phyloP scores from a whole-genome alignment of 371 early-diverging fungal genomes.

The Entomophthora muscae region DNA sequence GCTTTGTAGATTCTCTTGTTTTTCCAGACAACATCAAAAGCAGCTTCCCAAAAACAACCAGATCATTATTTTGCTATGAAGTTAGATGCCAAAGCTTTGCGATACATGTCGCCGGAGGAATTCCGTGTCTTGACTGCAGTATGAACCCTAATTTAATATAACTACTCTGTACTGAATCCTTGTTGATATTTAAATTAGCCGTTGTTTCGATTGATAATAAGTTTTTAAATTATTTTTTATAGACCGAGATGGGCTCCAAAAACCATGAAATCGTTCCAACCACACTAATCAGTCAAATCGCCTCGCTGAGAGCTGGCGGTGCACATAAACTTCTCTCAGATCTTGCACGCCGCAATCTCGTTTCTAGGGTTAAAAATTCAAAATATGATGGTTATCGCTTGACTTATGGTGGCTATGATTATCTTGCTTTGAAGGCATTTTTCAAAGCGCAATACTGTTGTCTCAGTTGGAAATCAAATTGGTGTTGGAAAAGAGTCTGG shows the following conservation, averaged over 20 bases:
- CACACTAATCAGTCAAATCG: constrained; percentile 68
- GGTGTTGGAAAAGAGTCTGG: constrained; percentile 99
- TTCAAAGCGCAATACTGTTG: constrained; percentile 68
- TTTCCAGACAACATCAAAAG: no score
- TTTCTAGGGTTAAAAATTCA: constrained; percentile 69
- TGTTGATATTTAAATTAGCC: background rate
- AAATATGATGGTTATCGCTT: constrained; percentile 94
- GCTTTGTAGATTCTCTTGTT: no score
- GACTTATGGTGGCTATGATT: constrained; percentile 98
- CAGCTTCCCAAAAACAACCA: no score
- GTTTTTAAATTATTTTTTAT: background rate
- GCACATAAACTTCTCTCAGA: constrained; percentile 64
- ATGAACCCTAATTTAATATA: constrained; percentile 16
- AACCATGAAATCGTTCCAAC: constrained; percentile 96
- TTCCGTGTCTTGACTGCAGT: constrained; percentile 92
- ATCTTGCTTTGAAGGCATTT: constrained; percentile 93
- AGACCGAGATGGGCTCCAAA: constrained; percentile 93
- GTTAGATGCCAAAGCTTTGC: constrained; percentile 79
- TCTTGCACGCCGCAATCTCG: constrained; percentile 71
- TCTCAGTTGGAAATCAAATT: constrained; percentile 95
- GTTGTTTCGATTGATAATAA: no score
- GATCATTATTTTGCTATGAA: no score
- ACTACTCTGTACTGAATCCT: background rate
- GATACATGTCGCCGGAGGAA: constrained; percentile 85
- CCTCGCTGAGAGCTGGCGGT: constrained; percentile 72